Evolutionary conservation across 768 basidiomycete species (phyloP).

Genomic region (Butyriboletus loyo): DNA sequence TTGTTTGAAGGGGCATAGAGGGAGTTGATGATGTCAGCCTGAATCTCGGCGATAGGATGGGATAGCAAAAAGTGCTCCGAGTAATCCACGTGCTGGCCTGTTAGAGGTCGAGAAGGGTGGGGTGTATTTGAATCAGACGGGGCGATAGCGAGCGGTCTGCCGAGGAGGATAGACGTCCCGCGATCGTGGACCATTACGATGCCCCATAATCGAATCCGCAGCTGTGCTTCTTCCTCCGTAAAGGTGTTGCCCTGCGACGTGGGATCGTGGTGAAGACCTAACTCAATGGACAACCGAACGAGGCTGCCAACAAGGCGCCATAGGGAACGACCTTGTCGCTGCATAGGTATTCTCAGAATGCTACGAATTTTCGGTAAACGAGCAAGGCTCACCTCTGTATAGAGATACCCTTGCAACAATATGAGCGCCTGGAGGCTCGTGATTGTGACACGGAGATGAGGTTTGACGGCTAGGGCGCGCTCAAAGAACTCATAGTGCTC

Average conservation of each 20-base stretch:
- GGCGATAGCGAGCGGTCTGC: conserved; percentile 78
- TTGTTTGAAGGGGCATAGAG: conserved; percentile 77
- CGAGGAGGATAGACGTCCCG: conserved; percentile 83
- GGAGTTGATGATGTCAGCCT: conserved; percentile 86
- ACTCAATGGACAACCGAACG: conserved; percentile 77
- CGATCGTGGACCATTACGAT: conserved; percentile 86
- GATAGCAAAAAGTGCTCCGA: conserved; percentile 81
- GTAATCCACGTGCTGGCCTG: conserved; percentile 42
- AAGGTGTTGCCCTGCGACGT: conserved; percentile 59
- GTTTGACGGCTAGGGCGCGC: conserved; percentile 71
- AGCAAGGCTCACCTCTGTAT: conserved; percentile 63
- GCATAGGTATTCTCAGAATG: conserved; percentile 11
- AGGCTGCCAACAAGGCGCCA: conserved; percentile 88
- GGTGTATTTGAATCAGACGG: conserved; percentile 85
- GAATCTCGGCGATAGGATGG: conserved; percentile 75
- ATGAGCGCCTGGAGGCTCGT: conserved; percentile 82
- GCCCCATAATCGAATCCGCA: conserved; percentile 81
- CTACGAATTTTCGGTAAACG: background rate
- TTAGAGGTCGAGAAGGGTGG: conserved; percentile 48
- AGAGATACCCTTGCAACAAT: conserved; percentile 84
- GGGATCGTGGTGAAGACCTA: conserved; percentile 86
- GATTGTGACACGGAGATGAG: conserved; percentile 78
- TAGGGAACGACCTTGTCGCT: conserved; percentile 87
- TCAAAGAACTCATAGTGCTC: conserved; percentile 84
- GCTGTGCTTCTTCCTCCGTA: conserved; percentile 70